These are phyloP conservation scores for Tetracladium setigerum DNA, from an alignment of 495 filamentous ascomycete genomes.

Conservation along the genomic window DNA sequence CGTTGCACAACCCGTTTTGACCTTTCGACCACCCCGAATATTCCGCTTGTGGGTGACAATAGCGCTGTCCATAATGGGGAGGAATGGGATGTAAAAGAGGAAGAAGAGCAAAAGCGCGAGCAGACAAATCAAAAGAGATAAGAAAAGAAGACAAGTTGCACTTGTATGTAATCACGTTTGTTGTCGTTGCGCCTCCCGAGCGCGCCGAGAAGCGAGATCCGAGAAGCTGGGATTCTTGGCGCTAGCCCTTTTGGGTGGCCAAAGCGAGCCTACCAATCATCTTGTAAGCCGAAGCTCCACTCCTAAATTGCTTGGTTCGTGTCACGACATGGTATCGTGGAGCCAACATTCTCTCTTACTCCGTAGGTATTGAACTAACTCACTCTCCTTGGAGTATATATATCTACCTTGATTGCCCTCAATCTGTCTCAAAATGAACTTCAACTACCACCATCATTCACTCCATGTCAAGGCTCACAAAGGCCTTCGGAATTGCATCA, in stretches of 20 bases:
- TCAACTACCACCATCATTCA: too few species aligned
- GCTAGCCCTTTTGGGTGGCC: conserved; percentile 27
- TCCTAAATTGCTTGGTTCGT: too few species aligned
- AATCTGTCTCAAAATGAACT: conserved; percentile 20
- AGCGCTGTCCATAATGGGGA: conserved; percentile 23
- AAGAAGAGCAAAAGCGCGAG: conserved; percentile 24
- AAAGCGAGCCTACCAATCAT: conserved; percentile 30
- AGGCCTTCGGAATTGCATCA: conserved; percentile 17
- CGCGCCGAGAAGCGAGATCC: too few species aligned
- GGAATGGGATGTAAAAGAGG: conserved; percentile 12
- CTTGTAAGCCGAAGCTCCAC: too few species aligned
- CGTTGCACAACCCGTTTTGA: conserved; percentile 31
- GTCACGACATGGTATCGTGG: too few species aligned
- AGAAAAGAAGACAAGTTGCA: conserved; percentile 19
- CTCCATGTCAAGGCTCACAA: conserved; percentile 20
- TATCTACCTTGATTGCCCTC: too few species aligned
- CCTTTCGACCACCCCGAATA: conserved; percentile 24
- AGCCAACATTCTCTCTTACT: too few species aligned
- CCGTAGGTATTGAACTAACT: too few species aligned
- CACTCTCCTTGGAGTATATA: too few species aligned
- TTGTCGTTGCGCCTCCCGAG: too few species aligned
- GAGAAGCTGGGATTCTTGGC: conserved; percentile 12
- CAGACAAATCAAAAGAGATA: conserved; percentile 26
- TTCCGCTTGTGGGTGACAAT: conserved; percentile 23
- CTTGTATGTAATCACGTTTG: conserved; percentile 16